These are phyloP conservation scores for Penicillium malachiteum DNA, from an alignment of 495 filamentous ascomycete species.

Conservation along the genomic window DNA sequence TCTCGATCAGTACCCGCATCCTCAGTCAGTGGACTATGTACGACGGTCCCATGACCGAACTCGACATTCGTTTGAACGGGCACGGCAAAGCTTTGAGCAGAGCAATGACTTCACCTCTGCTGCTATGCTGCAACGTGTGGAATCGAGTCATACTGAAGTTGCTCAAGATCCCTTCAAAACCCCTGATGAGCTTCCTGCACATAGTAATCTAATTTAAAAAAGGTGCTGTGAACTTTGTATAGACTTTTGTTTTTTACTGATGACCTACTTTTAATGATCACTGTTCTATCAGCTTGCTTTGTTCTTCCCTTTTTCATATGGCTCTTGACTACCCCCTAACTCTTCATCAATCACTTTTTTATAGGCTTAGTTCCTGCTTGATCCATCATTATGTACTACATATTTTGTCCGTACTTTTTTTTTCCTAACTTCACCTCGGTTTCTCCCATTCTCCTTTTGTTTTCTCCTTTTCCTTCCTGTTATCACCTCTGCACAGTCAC, in stretches of 20 bases:
- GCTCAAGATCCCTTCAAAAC: constrained; percentile 38
- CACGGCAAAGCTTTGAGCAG: constrained; percentile 73
- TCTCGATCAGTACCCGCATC: constrained; percentile 43
- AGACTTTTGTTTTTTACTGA: constrained; percentile 34
- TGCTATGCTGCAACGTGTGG: constrained; percentile 76
- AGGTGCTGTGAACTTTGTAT: constrained; percentile 21
- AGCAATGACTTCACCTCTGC: constrained; percentile 90
- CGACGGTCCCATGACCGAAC: constrained; percentile 78
- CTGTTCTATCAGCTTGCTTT: constrained; percentile 7
- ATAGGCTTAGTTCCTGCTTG: too few relatives aligned
- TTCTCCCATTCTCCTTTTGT: too few relatives aligned
- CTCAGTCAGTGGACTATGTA: constrained; percentile 64
- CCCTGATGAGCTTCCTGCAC: constrained; percentile 36
- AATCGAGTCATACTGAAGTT: constrained; percentile 59
- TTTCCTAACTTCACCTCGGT: too few relatives aligned
- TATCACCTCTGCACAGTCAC: too few relatives aligned
- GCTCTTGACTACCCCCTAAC: constrained; percentile 12
- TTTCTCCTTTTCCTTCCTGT: too few relatives aligned
- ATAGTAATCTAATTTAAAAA: constrained; percentile 32
- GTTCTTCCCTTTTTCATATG: constrained; percentile 23
- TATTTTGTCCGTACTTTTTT: too few relatives aligned
- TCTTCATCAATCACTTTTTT: neutral
- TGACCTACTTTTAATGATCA: constrained; percentile 34
- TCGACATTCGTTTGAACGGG: constrained; percentile 46
- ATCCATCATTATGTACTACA: too few relatives aligned